Evolutionary conservation across 192 early-diverging fungal species (phyloP), one percentile per base, ranked within the genome.

Genomic region (Coemansia sp.): DNA sequence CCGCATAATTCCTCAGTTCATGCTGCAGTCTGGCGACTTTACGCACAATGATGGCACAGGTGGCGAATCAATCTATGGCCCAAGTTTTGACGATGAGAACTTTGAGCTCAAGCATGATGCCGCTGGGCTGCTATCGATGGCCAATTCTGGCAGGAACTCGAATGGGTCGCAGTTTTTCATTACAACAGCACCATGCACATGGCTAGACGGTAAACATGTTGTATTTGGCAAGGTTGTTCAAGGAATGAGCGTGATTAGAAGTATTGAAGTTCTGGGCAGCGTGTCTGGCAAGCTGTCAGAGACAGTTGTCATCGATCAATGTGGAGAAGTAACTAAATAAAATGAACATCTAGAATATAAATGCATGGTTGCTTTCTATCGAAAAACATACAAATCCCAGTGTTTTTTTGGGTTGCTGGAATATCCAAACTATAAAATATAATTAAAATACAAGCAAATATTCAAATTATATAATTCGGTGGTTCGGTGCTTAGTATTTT

Each of bases 1-100:
- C 76, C 90, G 95, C 50, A 82, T 94, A 10, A 94, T 94, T 67
- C 87, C 91, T 71, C 62, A 82, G 39, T 95, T 95, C 61, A 95
- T 96, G 92, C 82, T 90, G 65, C 95, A 97, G 85, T 93, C 93
- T 67, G 91, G 91, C 53, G 92, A 93, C 73, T 90, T 93, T 57
- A 91, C 90, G 39, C 83, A 82, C 52, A 72, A 78, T 59, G 84
- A 92, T 68, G 92, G 92, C 74, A 91, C 89, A 6, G 92, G 92
- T 61, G 92, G 92, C 72, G 88, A 87, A 69, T 90, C 88, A 43
- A 92, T 93, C 57, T 93, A 91, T 65, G 90, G 91, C 35, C 78
- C 82, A 61, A 90, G 87, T 74, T 92, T 92, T 60, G 85, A 81
- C 47, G 91, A 93, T 67, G 91, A 93, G 67, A 87, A 89, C 76